Evolutionary conservation across 108 stramenopile species (phyloP).

Genomic region (Fragilariopsis cylindrus): DNA sequence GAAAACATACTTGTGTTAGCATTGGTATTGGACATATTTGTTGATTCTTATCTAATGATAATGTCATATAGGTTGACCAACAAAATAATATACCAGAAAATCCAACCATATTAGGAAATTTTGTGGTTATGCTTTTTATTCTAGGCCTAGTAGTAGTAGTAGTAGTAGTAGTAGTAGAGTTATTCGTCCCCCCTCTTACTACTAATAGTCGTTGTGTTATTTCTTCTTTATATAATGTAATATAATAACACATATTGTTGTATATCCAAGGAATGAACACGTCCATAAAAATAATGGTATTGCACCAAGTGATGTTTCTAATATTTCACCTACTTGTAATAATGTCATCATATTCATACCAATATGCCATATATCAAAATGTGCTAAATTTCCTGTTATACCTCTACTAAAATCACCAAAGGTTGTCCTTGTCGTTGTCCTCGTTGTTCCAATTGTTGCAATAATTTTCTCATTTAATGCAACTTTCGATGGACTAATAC

Average conservation of each 20-base stretch:
- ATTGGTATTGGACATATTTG: constrained; percentile 77
- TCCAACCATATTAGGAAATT: constrained; percentile 65
- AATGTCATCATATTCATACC: constrained; percentile 82
- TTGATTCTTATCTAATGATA: constrained; percentile 36
- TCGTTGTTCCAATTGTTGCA: neutral
- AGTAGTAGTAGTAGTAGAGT: neutral
- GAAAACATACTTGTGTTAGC: constrained; percentile 69
- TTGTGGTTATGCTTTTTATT: neutral
- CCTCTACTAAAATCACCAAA: constrained; percentile 59
- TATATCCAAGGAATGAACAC: constrained; percentile 55
- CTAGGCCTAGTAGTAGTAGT: neutral
- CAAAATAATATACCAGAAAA: constrained; percentile 84
- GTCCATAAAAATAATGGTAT: constrained; percentile 67
- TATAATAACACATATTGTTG: constrained; percentile 57
- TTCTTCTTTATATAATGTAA: constrained; percentile 2
- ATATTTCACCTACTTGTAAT: constrained; percentile 47
- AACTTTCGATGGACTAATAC: constrained; percentile 46
- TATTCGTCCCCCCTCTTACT: too few species aligned
- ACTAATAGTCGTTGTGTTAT: neutral
- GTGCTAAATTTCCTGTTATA: constrained; percentile 68
- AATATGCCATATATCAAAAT: constrained; percentile 83
- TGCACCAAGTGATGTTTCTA: constrained; percentile 46
- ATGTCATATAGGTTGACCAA: constrained; percentile 72
- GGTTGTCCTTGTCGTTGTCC: neutral
- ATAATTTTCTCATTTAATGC: constrained; percentile 28